A percentile compares a stretch with the other conserved stretches of the same genome.
These are phyloP conservation scores for Fusarium irregulare DNA, from an alignment of 2,329 filamentous ascomycete species.

Conservation along the genomic window DNA sequence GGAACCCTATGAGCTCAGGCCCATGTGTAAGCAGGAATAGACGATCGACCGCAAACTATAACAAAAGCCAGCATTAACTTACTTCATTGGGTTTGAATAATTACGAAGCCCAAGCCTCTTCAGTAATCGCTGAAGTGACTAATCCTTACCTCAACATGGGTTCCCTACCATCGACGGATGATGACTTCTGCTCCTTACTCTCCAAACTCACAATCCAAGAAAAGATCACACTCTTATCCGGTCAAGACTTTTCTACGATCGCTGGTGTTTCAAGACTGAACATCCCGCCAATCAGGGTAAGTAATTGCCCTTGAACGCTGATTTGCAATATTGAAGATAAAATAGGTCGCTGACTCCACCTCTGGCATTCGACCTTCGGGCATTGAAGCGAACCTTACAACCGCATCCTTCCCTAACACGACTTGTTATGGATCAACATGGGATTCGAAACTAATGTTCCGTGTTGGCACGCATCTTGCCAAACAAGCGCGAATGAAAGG, in stretches of 20 bases:
- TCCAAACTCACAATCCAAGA: conserved; percentile 2
- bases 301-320: no score
- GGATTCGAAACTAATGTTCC: conserved; percentile 13
- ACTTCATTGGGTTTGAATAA: not conserved
- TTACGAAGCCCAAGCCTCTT: not conserved
- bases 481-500: conserved; percentile 17
- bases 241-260: conserved; percentile 8
- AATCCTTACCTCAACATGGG: not conserved
- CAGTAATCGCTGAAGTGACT: not conserved
- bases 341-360: conserved; percentile 20
- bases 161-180: not conserved
- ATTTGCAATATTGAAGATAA: not conserved
- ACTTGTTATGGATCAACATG: conserved; percentile 23
- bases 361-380: conserved; percentile 25
- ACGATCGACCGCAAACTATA: not conserved
- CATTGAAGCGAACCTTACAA: conserved; percentile 17
- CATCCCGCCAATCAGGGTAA: conserved; percentile 1
- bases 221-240: conserved; percentile 6
- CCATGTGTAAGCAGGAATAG: not conserved
- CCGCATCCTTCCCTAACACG: conserved; percentile 20
- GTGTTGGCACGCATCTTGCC: conserved; percentile 5
- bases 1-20: not conserved
- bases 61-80: not conserved
- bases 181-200: conserved; percentile 3
- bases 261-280: conserved; percentile 3